These are phyloP conservation scores for Corylus americana DNA, from an alignment of 306 rosid genomes.

Conservation along the genomic window DNA sequence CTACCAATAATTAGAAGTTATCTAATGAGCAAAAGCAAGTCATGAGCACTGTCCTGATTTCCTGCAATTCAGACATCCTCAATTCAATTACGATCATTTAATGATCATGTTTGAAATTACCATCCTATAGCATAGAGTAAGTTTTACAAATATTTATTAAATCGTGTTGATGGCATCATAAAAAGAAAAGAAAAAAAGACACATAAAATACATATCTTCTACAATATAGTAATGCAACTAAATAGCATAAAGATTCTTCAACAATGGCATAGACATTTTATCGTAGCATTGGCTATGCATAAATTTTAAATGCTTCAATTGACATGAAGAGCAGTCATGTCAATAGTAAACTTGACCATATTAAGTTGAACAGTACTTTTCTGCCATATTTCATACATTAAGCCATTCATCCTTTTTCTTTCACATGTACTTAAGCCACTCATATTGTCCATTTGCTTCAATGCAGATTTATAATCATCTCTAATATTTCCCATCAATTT, in stretches of 20 bases:
- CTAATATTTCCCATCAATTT: background rate
- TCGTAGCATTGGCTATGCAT: background rate
- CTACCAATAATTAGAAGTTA: background rate
- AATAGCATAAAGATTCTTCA: background rate
- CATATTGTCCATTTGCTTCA: background rate
- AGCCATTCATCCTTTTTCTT: background rate
- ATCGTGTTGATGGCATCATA: background rate
- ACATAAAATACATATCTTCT: background rate
- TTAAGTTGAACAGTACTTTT: background rate
- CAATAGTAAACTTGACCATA: background rate
- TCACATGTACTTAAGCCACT: background rate
- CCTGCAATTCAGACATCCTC: background rate
- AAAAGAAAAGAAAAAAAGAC: background rate
- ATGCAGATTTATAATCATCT: background rate
- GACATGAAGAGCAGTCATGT: background rate
- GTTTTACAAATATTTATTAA: background rate
- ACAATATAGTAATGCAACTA: background rate
- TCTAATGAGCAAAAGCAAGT: background rate
- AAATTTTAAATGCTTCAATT: background rate
- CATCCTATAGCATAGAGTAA: background rate
- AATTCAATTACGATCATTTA: background rate
- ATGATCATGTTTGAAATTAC: background rate
- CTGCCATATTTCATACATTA: background rate
- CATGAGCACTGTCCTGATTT: background rate
- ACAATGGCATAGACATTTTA: constrained; percentile 7